A percentile compares a stretch with the other conserved stretches of the same genome.
Evolutionary conservation across 1,284 basidiomycete species (phyloP).

Genomic region (Ceratobasidium sp.): DNA sequence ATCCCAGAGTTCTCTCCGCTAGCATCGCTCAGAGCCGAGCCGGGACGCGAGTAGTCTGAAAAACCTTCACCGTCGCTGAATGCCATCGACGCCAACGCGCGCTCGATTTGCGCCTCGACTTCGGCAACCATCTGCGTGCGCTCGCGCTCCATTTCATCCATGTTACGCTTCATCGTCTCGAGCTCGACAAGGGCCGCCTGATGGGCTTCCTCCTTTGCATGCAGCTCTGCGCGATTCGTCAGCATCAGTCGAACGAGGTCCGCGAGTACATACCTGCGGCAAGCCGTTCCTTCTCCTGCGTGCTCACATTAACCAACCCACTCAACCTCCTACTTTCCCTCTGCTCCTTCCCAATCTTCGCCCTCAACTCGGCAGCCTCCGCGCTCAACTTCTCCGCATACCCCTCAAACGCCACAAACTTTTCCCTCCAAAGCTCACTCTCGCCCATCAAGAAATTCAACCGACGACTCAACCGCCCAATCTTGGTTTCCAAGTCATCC

Average conservation of each 20-base stretch:
- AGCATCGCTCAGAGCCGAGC: conserved; percentile 23
- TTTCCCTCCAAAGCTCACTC: conserved; percentile 88
- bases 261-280: conserved; percentile 70
- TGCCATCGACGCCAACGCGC: conserved; percentile 83
- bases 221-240: conserved; percentile 64
- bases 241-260: conserved; percentile 44
- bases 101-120: conserved; percentile 87
- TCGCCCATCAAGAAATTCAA: conserved; percentile 94
- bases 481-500: conserved; percentile 91
- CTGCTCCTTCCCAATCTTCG: conserved; percentile 90
- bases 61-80: conserved; percentile 70
- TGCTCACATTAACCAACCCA: conserved; percentile 78
- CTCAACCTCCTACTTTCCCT: conserved; percentile 84
- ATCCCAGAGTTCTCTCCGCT: conserved; percentile 11
- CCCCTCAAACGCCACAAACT: conserved; percentile 90
- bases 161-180: conserved; percentile 76
- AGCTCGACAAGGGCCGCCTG: conserved; percentile 75
- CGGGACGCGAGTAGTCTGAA: conserved; percentile 47
- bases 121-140: conserved; percentile 87
- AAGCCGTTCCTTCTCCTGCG: conserved; percentile 79
- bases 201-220: conserved; percentile 79
- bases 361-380: conserved; percentile 82
- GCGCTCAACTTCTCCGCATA: conserved; percentile 90
- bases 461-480: conserved; percentile 81
- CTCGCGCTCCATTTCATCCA: conserved; percentile 86